phyloP scores from a whole-genome alignment of 768 basidiomycete genomes.

The Dioszegia aurantiaca region DNA sequence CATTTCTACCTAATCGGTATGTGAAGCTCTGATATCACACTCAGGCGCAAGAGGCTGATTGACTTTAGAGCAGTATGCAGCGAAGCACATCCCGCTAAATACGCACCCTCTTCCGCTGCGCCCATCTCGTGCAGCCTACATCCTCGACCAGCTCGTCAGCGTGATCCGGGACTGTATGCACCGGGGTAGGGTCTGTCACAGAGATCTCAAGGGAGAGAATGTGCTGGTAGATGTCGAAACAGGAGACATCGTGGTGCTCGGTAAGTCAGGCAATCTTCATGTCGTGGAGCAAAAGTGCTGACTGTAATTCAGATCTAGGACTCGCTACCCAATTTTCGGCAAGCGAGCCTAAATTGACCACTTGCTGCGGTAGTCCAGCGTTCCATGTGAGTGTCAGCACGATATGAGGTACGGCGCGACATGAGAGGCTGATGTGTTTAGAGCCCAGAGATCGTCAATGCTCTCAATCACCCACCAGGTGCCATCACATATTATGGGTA shows the following conservation, averaged over 20 bases:
- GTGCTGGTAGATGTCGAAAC: slow-evolving; percentile 42
- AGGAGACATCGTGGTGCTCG: slow-evolving; percentile 53
- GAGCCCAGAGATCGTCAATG: slow-evolving; percentile 54
- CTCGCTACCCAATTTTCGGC: slow-evolving; percentile 54
- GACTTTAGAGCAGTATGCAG: slow-evolving; percentile 36
- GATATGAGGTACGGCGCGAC: background rate
- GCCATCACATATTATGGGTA: slow-evolving; percentile 52
- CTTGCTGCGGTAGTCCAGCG: slow-evolving; percentile 54
- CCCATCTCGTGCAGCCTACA: slow-evolving; percentile 43
- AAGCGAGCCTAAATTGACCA: slow-evolving; percentile 53
- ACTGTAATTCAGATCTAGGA: slow-evolving; percentile 50
- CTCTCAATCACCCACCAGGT: slow-evolving; percentile 51
- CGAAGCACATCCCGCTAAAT: slow-evolving; percentile 50
- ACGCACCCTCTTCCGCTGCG: slow-evolving; percentile 27
- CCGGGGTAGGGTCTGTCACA: slow-evolving; percentile 48
- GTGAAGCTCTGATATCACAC: slow-evolving; percentile 10
- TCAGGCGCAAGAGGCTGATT: background rate
- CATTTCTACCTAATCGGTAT: slow-evolving; percentile 55
- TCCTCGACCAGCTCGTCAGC: slow-evolving; percentile 54
- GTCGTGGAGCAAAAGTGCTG: background rate
- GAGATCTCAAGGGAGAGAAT: slow-evolving; percentile 53
- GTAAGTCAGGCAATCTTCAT: slow-evolving; percentile 22
- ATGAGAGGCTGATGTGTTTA: slow-evolving; percentile 30
- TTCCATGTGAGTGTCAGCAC: slow-evolving; percentile 41
- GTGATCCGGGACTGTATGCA: slow-evolving; percentile 53